Percentiles rank a stretch among this genome's conserved stretches.
Conservation (phyloP, 2,329 filamentous ascomycete genomes). For the Colletotrichum limetticola region DNA sequence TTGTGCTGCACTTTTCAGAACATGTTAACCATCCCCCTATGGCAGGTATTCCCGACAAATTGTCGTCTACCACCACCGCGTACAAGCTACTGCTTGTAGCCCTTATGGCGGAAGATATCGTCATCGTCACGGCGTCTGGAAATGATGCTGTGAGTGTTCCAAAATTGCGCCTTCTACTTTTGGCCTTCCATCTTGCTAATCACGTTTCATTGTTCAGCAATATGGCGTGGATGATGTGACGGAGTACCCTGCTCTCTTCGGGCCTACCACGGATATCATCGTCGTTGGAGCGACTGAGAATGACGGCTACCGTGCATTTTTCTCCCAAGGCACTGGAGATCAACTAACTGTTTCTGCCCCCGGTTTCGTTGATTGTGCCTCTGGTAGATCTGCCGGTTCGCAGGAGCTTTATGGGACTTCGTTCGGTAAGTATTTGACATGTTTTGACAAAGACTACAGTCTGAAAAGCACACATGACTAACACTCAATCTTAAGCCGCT, state of each 20-base stretch:
- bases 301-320: not conserved
- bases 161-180: no score
- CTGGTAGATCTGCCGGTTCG: not conserved
- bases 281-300: constrained; percentile 18
- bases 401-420: not conserved
- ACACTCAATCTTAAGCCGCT: not conserved
- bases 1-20: not conserved
- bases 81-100: constrained; percentile 1
- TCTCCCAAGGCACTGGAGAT: constrained; percentile 8
- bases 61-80: not conserved
- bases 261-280: constrained; percentile 7
- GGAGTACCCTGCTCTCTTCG: constrained; percentile 18
- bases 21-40: not conserved
- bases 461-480: no score
- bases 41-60: not conserved
- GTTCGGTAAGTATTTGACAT: not conserved
- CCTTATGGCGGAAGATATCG: constrained; percentile 17
- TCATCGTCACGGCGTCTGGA: constrained; percentile 12
- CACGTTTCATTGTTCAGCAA: not conserved
- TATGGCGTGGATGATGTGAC: not conserved
- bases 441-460: no score
- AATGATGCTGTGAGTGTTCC: not conserved
- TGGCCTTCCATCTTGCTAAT: no score
- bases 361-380: not conserved
- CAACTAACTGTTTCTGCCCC: constrained; percentile 17